Base-by-base conservation (phyloP, 2,329 filamentous ascomycete species). In the Epichloe gansuensis region DNA sequence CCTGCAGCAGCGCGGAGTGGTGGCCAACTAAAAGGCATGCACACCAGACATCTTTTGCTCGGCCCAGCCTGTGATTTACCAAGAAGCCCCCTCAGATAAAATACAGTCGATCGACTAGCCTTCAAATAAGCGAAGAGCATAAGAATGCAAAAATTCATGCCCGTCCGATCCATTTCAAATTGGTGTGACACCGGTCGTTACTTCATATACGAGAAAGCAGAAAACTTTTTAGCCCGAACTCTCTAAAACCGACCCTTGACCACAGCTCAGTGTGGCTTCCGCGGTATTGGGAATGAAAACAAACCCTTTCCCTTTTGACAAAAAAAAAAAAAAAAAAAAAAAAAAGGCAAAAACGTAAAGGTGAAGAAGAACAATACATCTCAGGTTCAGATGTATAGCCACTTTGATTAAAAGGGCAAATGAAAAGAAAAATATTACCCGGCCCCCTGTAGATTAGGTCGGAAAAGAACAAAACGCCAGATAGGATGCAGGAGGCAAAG, bases 401-500 rank as follows among this genome's bases (percentile, higher is more conserved):
- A 25, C 17, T 5, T 44, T 17, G 8, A 44, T 44, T 3, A 12
- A 44, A 11, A 7, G 5, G 41, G n/a, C 2, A 25, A 44, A 44
- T 23, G 6, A 5, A 12, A 23, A 12, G 42, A 21, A 11, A 25
- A 21, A 44, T 5, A 44, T 21, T 28, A 28, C 34, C 15, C 17
- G 12, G 12, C 28, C 15, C 35, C 23, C 13, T 17, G 2, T 41
- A 41, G 37, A 48, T 41, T 17, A 17, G n/a, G 7, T 23, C 13
- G 46, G 21, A 38, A 21, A 25, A 44, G 28, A 31, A 31, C 28
- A 47, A 51, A 48, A 47, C 31, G 34, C 48, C 48, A 46, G 12
- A 37, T n/a, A 13, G 46, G 23, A 43, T 50, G 46, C 46, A 15
- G 21, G 17, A 37, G 50, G 48, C 48, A 55, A 51, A 52, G 50